Evolutionary conservation across 352 stramenopile species (phyloP).

Genomic region (Pythium grandisporangium): DNA sequence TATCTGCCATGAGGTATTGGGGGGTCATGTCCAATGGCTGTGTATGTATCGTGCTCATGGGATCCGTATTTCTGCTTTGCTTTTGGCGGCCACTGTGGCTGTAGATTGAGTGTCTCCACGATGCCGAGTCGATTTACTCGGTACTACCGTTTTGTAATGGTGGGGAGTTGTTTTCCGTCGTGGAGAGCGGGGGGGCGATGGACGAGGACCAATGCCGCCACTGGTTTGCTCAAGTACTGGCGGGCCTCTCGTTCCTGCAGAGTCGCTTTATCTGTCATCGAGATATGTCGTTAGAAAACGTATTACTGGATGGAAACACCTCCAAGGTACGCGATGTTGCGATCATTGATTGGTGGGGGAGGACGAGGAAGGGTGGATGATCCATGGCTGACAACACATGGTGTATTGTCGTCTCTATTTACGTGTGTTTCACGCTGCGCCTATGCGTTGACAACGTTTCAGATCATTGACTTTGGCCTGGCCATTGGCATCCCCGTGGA

Average conservation of each 20-base stretch:
- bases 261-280: slow-evolving; percentile 82
- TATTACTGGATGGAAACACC: slow-evolving; percentile 72
- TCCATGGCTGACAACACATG: too few relatives aligned
- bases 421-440: background rate
- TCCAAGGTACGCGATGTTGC: slow-evolving; percentile 43
- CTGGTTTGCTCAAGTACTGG: slow-evolving; percentile 80
- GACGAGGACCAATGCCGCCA: slow-evolving; percentile 66
- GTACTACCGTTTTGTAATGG: slow-evolving; percentile 82
- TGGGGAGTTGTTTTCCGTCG: slow-evolving; percentile 75
- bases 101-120: slow-evolving; percentile 77
- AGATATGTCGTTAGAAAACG: slow-evolving; percentile 85
- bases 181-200: slow-evolving; percentile 75
- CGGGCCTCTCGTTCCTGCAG: slow-evolving; percentile 72
- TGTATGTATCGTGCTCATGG: background rate
- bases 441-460: background rate
- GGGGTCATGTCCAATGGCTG: background rate
- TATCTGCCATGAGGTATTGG: background rate
- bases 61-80: background rate
- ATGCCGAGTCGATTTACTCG: slow-evolving; percentile 79
- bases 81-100: background rate
- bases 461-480: slow-evolving; percentile 86
- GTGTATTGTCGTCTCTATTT: too few relatives aligned
- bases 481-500: slow-evolving; percentile 81
- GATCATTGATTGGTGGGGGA: background rate
- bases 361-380: too few relatives aligned